Evolutionary conservation across 192 early-diverging fungal genomes (phyloP), one percentile per base, ranked within the genome.

Genomic region (Coemansia sp.): DNA sequence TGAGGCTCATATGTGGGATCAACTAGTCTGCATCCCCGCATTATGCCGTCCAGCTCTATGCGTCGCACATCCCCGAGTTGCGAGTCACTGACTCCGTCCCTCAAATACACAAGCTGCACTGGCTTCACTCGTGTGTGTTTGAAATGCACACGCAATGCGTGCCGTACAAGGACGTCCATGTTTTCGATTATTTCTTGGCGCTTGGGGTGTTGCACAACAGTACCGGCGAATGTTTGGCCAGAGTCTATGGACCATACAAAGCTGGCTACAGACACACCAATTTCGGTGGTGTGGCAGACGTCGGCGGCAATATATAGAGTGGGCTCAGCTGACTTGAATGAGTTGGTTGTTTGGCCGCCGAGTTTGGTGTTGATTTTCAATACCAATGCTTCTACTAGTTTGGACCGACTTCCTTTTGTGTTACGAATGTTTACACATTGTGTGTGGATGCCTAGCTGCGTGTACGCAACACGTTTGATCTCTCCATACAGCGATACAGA

Each of bases 361-460:
- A 89, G 75, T 66, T 89, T 89, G 11, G 76, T 70, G 68, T 89
- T 89, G 52, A 88, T 72, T 58, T 89, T 89, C 23, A 88, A 61
- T 24, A 56, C 57, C 0, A 86, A 7, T 20, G 68, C 61, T 8
- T 56, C 57, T 15, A 71, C 28, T 12, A 84, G 68, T 50, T 47
- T 57, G 9, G 63, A 20, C n/a, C 26, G 64, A 20, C 50, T 60
- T 2, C 50, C 58, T 34, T 20, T 59, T 64, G 15, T 74, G 48
- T 6, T 25, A n/a, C 68, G 56, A 52, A 12, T 17, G 31, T 49
- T 59, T 26, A 84, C 55, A 59, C 85, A 86, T 63, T 86, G 85
- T 28, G 79, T 82, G 6, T 73, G 68, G 4, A 85, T 58, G 34
- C 85, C 85, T 4, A 86, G 9, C 12, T 67, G 50, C 0, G 82